Evolutionary conservation across 2,329 filamentous ascomycete species (phyloP), one percentile per base, ranked within the genome.

Genomic region (Sclerotinia nivalis): DNA sequence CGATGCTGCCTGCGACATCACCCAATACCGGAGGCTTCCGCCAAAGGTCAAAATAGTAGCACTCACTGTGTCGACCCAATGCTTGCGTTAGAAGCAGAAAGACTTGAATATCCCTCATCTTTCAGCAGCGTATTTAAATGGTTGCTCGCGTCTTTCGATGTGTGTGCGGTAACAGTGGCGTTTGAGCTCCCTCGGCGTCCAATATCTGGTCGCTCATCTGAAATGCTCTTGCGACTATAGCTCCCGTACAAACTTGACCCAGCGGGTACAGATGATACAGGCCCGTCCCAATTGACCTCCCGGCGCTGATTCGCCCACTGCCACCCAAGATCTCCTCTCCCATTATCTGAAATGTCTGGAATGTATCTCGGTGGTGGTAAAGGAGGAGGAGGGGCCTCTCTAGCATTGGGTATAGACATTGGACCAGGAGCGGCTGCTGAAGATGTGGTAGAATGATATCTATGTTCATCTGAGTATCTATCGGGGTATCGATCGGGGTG

Each of bases 291-390:
- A 73, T 83, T 81, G 64, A 80, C 78, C 66, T 83, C 79, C 70
- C 81, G 82, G 59, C 81, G 82, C 65, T 82, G 82, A 79, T 90
- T 89, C 72, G 84, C 86, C 87, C 87, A 80, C 89, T 88, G 76
- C 70, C 74, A 75, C 71, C 85, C 88, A 69, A 85, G 83, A 79
- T 91, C 89, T 75, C 85, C 83, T 49, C 87, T 83, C 59, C 87
- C 87, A 59, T 68, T 68, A 52, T 71, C 71, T 60, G 83, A 81
- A 73, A 88, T 80, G 71, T 87, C 85, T 73, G 83, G 82, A 71
- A 90, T 84, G 77, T 84, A 81, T 78, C 83, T 84, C 66, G 88
- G 86, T 70, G 89, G 89, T 75, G 89, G 89, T 75, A 91, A 82
- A 64, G 88, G 88, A 73, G 89, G 89, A 70, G 89, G 89, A 65